Evolutionary conservation across 2,329 filamentous ascomycete genomes (phyloP).

Genomic region (Aspergillus persii): DNA sequence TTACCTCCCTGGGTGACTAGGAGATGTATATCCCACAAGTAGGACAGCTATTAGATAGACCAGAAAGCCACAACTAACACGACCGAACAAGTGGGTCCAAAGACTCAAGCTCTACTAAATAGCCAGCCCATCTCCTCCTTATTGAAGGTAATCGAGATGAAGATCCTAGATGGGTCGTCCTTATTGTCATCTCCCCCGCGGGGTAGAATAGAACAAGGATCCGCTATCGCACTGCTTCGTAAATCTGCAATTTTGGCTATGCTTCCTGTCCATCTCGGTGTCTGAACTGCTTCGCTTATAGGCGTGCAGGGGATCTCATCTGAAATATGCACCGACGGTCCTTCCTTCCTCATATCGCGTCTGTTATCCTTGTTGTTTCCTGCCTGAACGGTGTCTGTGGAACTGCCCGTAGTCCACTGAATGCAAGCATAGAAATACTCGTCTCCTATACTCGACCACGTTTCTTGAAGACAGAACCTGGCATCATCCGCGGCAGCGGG

Average conservation of each 20-base stretch:
- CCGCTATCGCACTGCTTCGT: too few relatives aligned
- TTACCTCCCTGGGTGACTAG: too few relatives aligned
- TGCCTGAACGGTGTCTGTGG: too few relatives aligned
- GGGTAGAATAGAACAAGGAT: too few relatives aligned
- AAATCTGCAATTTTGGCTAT: too few relatives aligned
- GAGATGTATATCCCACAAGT: too few relatives aligned
- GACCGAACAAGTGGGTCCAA: background rate
- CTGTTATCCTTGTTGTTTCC: too few relatives aligned
- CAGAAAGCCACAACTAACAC: background rate
- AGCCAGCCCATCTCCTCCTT: conserved; percentile 18
- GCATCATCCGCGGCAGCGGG: conserved; percentile 13
- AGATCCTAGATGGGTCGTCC: background rate
- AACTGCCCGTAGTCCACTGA: conserved; percentile 20
- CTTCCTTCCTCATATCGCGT: too few relatives aligned
- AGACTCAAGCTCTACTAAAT: conserved; percentile 17
- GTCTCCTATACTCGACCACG: conserved; percentile 29
- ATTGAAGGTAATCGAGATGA: conserved; percentile 28
- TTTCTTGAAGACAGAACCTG: conserved; percentile 22
- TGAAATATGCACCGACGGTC: too few relatives aligned
- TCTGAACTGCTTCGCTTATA: background rate
- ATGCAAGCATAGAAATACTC: conserved; percentile 36
- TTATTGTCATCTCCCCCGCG: too few relatives aligned
- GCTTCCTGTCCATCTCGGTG: too few relatives aligned
- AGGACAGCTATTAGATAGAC: too few relatives aligned
- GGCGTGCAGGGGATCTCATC: conserved; percentile 7